Evolutionary conservation across 768 basidiomycete genomes (phyloP), one percentile per base, ranked within the genome.

Genomic region (Suillus plorans): DNA sequence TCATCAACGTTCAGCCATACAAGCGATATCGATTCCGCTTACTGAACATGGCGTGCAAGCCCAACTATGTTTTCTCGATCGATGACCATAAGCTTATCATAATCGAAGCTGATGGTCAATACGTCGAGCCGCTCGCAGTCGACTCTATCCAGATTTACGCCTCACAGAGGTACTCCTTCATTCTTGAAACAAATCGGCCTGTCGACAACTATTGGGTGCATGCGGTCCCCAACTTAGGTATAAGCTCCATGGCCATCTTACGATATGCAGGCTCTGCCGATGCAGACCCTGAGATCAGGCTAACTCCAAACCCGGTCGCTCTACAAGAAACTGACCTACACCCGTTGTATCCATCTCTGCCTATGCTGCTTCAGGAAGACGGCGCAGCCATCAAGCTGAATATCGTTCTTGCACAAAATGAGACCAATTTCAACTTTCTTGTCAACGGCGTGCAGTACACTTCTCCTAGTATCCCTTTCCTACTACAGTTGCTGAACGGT

Each of bases 161-260:
- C 14, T 84, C 80, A 3, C 86, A 87, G 70, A 80, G 86, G 22
- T 86, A 87, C 68, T 83, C 84, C 0, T 73, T 85, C 65, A 70
- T 85, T 12, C 65, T 83, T 9, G 69, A 68, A 55, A 78, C 79
- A 2, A 76, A 77, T 41, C 72, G 77, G 53, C 65, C 74, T 0
- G 65, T 79, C 44, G 74, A 69, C 59, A 82, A 81, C 65, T 84
- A 82, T 60, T 81, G 82, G 79, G 78, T 81, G 53, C 80, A 76
- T 20, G 79, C 80, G 3, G 34, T 71, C 6, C 80, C 81, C 4
- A 63, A 67, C 25, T 63, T 73, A 65, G 77, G 76, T 14, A 52
- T 73, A 63, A 80, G 82, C 71, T 82, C 80, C 31, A 53, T 4
- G 52, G 83, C 80, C 1, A 80, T 84, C 62, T 73, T 84, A 10